These are phyloP conservation scores for Nephelium lappaceum DNA, from an alignment of 345 rosid genomes.

Conservation along the genomic window DNA sequence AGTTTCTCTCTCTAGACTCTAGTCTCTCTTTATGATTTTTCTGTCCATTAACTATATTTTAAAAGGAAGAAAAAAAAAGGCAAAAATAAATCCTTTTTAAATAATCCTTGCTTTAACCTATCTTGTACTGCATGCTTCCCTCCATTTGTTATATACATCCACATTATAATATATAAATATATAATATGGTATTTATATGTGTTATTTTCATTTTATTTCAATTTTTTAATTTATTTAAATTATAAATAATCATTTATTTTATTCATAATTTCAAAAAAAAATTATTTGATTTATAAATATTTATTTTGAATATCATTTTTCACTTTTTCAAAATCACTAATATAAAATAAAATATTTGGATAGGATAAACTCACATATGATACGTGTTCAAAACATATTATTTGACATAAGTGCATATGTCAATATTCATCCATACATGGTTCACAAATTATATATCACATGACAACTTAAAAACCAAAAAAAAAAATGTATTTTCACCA, in stretches of 20 bases:
- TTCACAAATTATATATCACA: too few relatives aligned
- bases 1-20: slow-evolving; percentile 10
- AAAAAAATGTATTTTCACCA: too few relatives aligned
- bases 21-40: slow-evolving; percentile 4
- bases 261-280: too few relatives aligned
- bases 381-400: too few relatives aligned
- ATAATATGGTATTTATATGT: neutral
- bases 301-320: neutral
- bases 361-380: too few relatives aligned
- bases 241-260: too few relatives aligned
- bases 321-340: neutral
- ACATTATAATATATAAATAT: neutral
- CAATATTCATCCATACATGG: too few relatives aligned
- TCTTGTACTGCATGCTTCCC: slow-evolving; percentile 9
- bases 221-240: too few relatives aligned
- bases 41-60: neutral
- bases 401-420: too few relatives aligned
- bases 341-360: too few relatives aligned
- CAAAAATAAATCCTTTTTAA: neutral
- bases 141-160: neutral
- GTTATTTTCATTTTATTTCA: neutral
- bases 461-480: too few relatives aligned
- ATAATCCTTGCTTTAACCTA: neutral
- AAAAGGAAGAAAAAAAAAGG: neutral
- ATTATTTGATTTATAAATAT: too few relatives aligned